These are phyloP conservation scores for Cydonia oblonga DNA, from an alignment of 331 rosid genomes.

Conservation along the genomic window DNA sequence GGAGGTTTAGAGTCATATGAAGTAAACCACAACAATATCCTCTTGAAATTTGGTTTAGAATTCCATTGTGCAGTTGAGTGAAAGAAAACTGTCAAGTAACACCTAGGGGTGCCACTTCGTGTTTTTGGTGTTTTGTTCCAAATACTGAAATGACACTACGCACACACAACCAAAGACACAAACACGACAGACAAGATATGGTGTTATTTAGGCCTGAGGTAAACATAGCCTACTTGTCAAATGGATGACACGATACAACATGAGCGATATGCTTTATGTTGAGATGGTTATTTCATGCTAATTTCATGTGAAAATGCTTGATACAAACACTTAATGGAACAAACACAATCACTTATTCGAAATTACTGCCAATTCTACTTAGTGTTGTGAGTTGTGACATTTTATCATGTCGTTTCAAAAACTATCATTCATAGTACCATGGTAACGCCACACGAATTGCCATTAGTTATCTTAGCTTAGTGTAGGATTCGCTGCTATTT, in stretches of 20 bases:
- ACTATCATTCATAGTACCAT: background rate
- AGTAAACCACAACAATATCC: background rate
- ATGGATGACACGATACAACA: background rate
- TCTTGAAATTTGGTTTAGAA: background rate
- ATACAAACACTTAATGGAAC: background rate
- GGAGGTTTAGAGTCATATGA: background rate
- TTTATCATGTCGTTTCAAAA: background rate
- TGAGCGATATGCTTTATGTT: background rate
- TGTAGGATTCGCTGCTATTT: background rate
- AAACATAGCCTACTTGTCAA: background rate
- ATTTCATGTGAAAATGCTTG: background rate
- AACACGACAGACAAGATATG: background rate
- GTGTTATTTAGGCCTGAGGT: background rate
- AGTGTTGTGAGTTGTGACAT: background rate
- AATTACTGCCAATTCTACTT: background rate
- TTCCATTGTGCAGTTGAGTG: background rate
- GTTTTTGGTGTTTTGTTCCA: background rate
- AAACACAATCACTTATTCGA: background rate
- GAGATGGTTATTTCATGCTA: background rate
- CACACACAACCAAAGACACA: background rate
- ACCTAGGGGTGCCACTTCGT: background rate
- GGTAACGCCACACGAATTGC: background rate
- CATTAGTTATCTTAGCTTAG: background rate
- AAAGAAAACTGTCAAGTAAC: background rate
- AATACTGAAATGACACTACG: background rate